Evolutionary conservation across 129 eudicot genomes (phyloP).

Genomic region (Scalesia atractyloides): DNA sequence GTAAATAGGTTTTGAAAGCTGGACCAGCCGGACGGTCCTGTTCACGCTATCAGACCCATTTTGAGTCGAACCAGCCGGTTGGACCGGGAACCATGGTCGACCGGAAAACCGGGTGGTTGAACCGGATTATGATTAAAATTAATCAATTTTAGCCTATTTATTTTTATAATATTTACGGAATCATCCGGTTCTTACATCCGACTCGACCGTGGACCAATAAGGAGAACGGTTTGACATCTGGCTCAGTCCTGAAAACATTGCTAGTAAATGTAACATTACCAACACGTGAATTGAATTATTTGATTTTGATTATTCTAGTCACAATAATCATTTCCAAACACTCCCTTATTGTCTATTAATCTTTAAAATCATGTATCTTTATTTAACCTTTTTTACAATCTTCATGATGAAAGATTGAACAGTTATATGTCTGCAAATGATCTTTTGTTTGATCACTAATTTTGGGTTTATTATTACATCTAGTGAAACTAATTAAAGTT

Average conservation of each 20-base stretch:
- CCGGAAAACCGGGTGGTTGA: too few relatives aligned
- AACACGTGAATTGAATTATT: neutral
- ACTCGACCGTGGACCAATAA: too few relatives aligned
- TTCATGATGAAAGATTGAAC: neutral
- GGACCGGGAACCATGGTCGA: too few relatives aligned
- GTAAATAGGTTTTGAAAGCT: too few relatives aligned
- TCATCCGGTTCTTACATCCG: too few relatives aligned
- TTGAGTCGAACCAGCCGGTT: too few relatives aligned
- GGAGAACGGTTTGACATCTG: too few relatives aligned
- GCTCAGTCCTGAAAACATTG: neutral
- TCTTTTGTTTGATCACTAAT: conserved; percentile 7
- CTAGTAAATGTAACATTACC: neutral
- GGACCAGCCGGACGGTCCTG: too few relatives aligned
- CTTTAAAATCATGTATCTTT: conserved; percentile 1
- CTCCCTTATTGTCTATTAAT: neutral
- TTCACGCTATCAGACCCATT: too few relatives aligned
- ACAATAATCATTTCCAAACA: neutral
- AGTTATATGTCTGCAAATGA: conserved; percentile 6
- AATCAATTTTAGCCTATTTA: too few relatives aligned
- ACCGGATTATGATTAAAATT: too few relatives aligned
- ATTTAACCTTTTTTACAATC: neutral
- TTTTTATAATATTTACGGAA: too few relatives aligned
- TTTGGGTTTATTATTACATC: neutral
- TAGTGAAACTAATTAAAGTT: conserved; percentile 8
- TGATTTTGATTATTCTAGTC: neutral